A percentile compares a stretch with the other conserved stretches of the same genome.
Conservation (phyloP, 2,329 filamentous ascomycete genomes). For the Diaporthe sp. region DNA sequence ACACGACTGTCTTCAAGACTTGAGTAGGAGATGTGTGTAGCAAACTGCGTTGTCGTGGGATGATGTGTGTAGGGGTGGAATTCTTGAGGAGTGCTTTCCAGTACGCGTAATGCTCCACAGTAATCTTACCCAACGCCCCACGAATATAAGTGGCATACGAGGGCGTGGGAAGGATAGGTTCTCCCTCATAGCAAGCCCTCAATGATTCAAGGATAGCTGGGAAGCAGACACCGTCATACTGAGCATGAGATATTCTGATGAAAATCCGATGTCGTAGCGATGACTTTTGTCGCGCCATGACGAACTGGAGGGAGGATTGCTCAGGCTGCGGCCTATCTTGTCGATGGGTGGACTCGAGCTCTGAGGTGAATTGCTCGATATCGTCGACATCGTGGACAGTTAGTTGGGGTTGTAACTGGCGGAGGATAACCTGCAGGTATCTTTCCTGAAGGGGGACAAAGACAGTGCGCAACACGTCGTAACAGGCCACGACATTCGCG, state of each 20-base stretch:
- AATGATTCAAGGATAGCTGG: slow-evolving; percentile 59
- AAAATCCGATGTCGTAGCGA: background rate
- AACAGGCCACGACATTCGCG: background rate
- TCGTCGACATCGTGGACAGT: slow-evolving; percentile 12
- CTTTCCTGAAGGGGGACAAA: background rate
- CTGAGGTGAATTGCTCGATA: slow-evolving; percentile 5
- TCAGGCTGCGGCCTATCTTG: background rate
- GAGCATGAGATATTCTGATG: slow-evolving; percentile 60
- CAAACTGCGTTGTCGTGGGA: background rate
- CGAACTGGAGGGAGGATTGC: background rate
- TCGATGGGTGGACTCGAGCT: background rate
- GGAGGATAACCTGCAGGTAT: slow-evolving; percentile 16
- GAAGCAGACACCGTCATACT: slow-evolving; percentile 64
- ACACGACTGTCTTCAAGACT: background rate
- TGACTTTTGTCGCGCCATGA: background rate
- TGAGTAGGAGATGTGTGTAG: background rate
- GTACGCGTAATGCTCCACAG: background rate
- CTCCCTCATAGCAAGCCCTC: slow-evolving; percentile 53
- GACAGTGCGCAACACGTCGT: slow-evolving; percentile 13
- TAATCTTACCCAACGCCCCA: background rate
- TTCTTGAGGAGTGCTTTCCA: background rate
- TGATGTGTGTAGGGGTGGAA: background rate
- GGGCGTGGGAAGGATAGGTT: background rate
- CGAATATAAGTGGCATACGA: background rate
- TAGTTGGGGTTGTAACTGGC: background rate